A percentile compares a stretch with the other conserved stretches of the same genome.
Conservation (phyloP, 1,284 basidiomycete species). For the Fistulina hepatica region DNA sequence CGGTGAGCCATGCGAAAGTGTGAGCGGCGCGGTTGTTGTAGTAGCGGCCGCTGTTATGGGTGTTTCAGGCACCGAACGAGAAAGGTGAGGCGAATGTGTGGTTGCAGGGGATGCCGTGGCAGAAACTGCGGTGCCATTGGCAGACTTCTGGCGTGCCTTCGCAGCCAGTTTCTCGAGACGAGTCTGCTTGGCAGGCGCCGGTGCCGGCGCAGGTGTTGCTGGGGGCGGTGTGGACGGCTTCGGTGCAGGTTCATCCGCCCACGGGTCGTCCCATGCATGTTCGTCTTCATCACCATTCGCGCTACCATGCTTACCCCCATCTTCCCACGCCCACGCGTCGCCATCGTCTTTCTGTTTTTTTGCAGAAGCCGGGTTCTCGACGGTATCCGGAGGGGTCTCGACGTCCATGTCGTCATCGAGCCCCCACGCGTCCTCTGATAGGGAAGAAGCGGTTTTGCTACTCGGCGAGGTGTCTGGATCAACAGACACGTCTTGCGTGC, state of each 20-base stretch:
- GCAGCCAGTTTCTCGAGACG: conserved; percentile 47
- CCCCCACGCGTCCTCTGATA: conserved; percentile 45
- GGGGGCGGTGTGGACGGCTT: conserved; percentile 16
- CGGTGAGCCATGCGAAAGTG: conserved; percentile 6
- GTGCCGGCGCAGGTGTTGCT: conserved; percentile 20
- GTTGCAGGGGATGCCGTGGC: conserved; percentile 12
- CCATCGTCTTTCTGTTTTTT: too few relatives aligned
- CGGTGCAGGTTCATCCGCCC: conserved; percentile 15
- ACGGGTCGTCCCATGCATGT: conserved; percentile 49
- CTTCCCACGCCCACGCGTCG: conserved; percentile 30
- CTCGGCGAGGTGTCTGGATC: too few relatives aligned
- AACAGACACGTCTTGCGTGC: too few relatives aligned
- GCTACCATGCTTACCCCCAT: too few relatives aligned
- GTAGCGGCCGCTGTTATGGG: conserved; percentile 11
- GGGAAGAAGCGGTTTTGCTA: too few relatives aligned
- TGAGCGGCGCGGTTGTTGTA: conserved; percentile 2
- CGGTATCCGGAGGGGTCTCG: conserved; percentile 22
- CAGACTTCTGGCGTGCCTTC: conserved; percentile 37
- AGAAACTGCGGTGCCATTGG: conserved; percentile 22
- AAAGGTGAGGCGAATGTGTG: conserved; percentile 12
- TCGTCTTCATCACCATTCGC: conserved; percentile 22
- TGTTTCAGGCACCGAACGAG: conserved; percentile 15
- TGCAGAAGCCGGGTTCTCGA: too few relatives aligned
- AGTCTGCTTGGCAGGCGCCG: conserved; percentile 34
- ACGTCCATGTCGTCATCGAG: conserved; percentile 39